Conservation (phyloP, 2,329 filamentous ascomycete genomes). For the Dothidotthia symphoricarpi region DNA sequence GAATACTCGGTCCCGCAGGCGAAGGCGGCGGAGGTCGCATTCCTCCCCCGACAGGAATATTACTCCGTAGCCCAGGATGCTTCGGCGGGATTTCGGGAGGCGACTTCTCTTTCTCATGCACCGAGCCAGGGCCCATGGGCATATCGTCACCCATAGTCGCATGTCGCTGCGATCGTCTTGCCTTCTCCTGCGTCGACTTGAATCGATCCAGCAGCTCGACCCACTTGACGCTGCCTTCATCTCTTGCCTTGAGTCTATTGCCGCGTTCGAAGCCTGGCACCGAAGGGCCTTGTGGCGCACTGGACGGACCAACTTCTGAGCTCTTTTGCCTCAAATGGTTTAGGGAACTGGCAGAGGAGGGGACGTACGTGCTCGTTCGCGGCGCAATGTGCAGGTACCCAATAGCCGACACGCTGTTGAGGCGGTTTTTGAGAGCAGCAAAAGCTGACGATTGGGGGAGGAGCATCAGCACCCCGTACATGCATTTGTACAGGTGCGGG, state of each 20-base stretch:
- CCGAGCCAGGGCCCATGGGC: conserved; percentile 17
- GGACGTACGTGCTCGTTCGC: conserved; percentile 70
- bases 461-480: conserved; percentile 96
- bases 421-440: conserved; percentile 89
- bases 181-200: conserved; percentile 81
- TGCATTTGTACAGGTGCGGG: conserved; percentile 93
- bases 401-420: conserved; percentile 96
- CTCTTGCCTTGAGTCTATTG: conserved; percentile 74
- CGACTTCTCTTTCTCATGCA: conserved; percentile 33
- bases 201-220: conserved; percentile 93
- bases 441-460: conserved; percentile 98
- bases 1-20: conserved; percentile 14
- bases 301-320: conserved; percentile 41
- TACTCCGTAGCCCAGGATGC: conserved; percentile 18
- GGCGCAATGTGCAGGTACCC: conserved; percentile 85
- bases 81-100: conserved; percentile 31
- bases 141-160: conserved; percentile 42
- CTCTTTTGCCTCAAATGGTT: conserved; percentile 45
- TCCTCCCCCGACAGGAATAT: conserved; percentile 19
- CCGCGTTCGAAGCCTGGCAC: conserved; percentile 50
- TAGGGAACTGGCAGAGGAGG: conserved; percentile 36
- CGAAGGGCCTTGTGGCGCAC: conserved; percentile 34
- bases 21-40: conserved; percentile 21
- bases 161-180: conserved; percentile 66
- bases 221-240: conserved; percentile 87